Evolutionary conservation across 306 rosid genomes (phyloP).

Genomic region (Arachis stenosperma): DNA sequence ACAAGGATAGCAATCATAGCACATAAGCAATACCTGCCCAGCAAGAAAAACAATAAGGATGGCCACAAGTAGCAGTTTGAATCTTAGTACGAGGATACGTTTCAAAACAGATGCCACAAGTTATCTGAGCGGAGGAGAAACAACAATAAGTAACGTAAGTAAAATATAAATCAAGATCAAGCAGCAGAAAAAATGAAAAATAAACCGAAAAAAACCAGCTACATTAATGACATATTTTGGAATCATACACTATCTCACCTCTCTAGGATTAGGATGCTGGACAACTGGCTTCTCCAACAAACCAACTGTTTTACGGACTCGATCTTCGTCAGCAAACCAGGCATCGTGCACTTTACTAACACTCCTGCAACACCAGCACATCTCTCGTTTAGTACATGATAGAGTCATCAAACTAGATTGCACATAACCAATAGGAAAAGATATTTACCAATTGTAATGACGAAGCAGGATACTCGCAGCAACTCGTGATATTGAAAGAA

Average conservation of each 20-base stretch:
- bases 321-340: constrained; percentile 78
- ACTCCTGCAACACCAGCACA: constrained; percentile 51
- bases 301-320: constrained; percentile 64
- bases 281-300: constrained; percentile 58
- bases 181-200: neutral
- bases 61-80: constrained; percentile 65
- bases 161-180: constrained; percentile 8
- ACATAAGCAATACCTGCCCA: constrained; percentile 54
- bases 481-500: constrained; percentile 62
- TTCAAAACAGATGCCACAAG: constrained; percentile 81
- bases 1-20: neutral
- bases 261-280: constrained; percentile 42
- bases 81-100: constrained; percentile 44
- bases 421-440: neutral
- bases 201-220: neutral
- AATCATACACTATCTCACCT: constrained; percentile 42
- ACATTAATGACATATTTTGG: constrained; percentile 18
- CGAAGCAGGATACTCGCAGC: constrained; percentile 70
- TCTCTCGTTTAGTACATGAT: constrained; percentile 11
- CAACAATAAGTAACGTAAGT: constrained; percentile 1
- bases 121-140: constrained; percentile 45
- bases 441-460: constrained; percentile 60
- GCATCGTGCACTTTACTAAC: constrained; percentile 69
- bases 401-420: constrained; percentile 9
- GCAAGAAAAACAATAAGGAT: constrained; percentile 69